These are phyloP conservation scores for Blastocystis sp. DNA, from an alignment of 352 stramenopile genomes.

Conservation along the genomic window DNA sequence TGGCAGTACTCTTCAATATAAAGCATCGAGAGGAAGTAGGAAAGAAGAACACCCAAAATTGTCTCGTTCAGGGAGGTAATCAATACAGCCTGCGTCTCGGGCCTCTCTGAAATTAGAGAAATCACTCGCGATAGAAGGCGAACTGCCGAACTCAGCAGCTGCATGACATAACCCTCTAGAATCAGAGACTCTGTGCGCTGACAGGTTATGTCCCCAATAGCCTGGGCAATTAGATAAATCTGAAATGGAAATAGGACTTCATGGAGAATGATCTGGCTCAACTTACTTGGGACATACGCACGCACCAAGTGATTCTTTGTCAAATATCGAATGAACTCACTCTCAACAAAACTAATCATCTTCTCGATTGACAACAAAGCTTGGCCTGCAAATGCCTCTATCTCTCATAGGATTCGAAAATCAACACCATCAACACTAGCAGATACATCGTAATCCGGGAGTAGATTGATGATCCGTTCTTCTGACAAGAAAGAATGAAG, in stretches of 20 bases:
- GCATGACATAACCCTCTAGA: conserved; percentile 41
- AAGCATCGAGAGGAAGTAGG: background rate
- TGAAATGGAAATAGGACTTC: conserved; percentile 48
- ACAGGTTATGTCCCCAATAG: background rate
- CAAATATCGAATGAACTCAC: background rate
- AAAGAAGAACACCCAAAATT: background rate
- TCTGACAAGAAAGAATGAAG: background rate
- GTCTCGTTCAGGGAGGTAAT: conserved; percentile 2
- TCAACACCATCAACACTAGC: background rate
- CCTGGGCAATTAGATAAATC: conserved; percentile 36
- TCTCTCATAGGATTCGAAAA: background rate
- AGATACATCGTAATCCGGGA: conserved; percentile 3
- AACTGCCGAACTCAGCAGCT: background rate
- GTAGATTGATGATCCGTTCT: background rate
- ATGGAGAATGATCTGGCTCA: background rate
- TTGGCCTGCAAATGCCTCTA: conserved; percentile 14
- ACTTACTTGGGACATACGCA: background rate
- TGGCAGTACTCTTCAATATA: background rate
- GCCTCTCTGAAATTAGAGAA: background rate
- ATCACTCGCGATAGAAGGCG: background rate
- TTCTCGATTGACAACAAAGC: background rate
- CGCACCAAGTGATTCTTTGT: background rate
- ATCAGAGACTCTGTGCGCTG: conserved; percentile 48
- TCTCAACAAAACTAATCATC: background rate
- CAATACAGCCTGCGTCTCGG: background rate